These are phyloP conservation scores for Aspergillus phoenicis DNA, from an alignment of 2,329 filamentous ascomycete species.

Conservation along the genomic window DNA sequence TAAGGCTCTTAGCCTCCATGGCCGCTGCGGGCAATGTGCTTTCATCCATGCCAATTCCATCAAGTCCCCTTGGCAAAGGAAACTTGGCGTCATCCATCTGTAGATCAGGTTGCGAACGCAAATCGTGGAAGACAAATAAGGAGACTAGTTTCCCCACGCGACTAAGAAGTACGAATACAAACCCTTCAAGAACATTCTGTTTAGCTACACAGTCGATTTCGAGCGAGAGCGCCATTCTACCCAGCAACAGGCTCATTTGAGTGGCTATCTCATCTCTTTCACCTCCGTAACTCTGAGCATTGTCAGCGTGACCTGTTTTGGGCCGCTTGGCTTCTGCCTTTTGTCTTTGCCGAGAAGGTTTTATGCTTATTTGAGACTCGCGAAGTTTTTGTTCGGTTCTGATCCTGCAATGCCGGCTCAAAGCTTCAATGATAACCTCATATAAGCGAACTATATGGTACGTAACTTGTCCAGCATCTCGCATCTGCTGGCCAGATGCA, in stretches of 20 bases:
- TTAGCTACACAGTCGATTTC: constrained; percentile 30
- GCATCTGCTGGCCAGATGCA: constrained; percentile 12
- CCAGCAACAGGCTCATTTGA: constrained; percentile 30
- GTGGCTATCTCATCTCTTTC: constrained; percentile 22
- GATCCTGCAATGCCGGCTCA: constrained; percentile 30
- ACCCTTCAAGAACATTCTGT: constrained; percentile 44
- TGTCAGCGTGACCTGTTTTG: neutral
- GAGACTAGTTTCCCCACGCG: constrained; percentile 46
- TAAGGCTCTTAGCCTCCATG: constrained; percentile 40
- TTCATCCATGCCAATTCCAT: constrained; percentile 26
- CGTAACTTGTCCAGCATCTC: constrained; percentile 27
- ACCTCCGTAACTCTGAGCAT: neutral
- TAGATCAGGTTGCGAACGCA: constrained; percentile 30
- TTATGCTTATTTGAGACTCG: constrained; percentile 6
- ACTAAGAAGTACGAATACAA: constrained; percentile 41
- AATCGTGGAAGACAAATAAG: constrained; percentile 42
- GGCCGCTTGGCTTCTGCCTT: constrained; percentile 11
- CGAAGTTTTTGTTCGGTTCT: constrained; percentile 14
- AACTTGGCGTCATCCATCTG: constrained; percentile 27
- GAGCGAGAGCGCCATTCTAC: constrained; percentile 34
- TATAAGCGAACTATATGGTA: constrained; percentile 42
- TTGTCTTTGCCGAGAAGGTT: constrained; percentile 21
- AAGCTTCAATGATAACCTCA: constrained; percentile 29
- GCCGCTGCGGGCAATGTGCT: constrained; percentile 29
- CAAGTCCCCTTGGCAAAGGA: constrained; percentile 36